A percentile compares a stretch with the other conserved stretches of the same genome.
Conservation (phyloP, 1,284 basidiomycete species). For the Ustilago trichophora region DNA sequence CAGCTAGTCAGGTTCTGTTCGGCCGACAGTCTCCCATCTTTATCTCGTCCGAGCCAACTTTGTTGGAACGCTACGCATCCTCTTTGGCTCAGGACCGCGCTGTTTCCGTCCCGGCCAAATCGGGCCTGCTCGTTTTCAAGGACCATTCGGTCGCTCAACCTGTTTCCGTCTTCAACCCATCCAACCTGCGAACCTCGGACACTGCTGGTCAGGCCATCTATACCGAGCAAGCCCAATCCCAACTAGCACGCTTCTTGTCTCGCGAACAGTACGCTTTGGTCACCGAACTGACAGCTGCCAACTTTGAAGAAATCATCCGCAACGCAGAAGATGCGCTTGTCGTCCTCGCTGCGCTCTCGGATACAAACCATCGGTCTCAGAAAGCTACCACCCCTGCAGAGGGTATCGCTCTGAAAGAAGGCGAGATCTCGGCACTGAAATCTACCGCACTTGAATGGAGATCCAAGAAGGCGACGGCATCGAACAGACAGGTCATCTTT, state of each 20-base stretch:
- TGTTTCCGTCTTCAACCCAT: constrained; percentile 31
- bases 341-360: constrained; percentile 56
- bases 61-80: constrained; percentile 45
- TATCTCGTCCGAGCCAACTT: constrained; percentile 38
- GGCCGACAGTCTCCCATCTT: constrained; percentile 36
- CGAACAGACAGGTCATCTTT: constrained; percentile 40
- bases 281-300: constrained; percentile 50
- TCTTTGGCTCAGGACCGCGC: constrained; percentile 14
- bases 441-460: constrained; percentile 47
- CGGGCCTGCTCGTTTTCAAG: constrained; percentile 63
- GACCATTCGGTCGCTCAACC: constrained; percentile 48
- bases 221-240: constrained; percentile 7
- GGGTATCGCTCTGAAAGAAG: constrained; percentile 38
- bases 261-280: constrained; percentile 51
- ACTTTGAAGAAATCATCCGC: constrained; percentile 52
- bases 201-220: constrained; percentile 8
- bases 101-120: constrained; percentile 19
- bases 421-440: constrained; percentile 44
- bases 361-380: constrained; percentile 40
- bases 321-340: constrained; percentile 45
- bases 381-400: constrained; percentile 6
- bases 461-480: neutral
- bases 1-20: constrained; percentile 24
- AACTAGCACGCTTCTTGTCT: constrained; percentile 48
- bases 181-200: constrained; percentile 11